Base-by-base conservation (phyloP, 257 asterid genomes). In the Mitragyna speciosa region DNA sequence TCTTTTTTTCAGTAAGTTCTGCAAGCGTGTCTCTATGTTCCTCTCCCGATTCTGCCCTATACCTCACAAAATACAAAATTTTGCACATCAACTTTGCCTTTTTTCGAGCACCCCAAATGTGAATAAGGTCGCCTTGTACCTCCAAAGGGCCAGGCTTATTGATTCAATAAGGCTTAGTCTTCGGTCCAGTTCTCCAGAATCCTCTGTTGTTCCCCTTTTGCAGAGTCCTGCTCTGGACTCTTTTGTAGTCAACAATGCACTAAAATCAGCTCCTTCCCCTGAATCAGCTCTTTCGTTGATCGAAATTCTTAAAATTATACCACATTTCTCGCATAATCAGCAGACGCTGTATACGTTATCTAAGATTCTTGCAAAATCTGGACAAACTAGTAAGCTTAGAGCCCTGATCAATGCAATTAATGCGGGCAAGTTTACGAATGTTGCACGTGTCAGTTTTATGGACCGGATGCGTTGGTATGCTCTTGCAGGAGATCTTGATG, bases 401-500 rank as follows among this genome's bases (percentile, higher is more conserved):
- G 89, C 87, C 17, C 83, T 96, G 89, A 88, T 93, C 71, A 85
- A 86, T 76, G 90, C 95, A 74, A 91, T 96, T 72, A 89, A 93
- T 70, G 52, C 89, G 4, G 97, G 97, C 6, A 89, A 89, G 86
- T 93, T 92, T 76, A 47, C 76, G 16, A 90, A 91, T 31, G 93
- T 87, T 83, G 85, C 89, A 11, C 90, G 83, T 59, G 85, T 92
- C n/a, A 93, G 97, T 82, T 92, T 83, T 83, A 92, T 94, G 97
- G 97, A 95, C 78, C 87, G 91, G 6, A 90, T 95, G 95, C 84
- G 92, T 31, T 93, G 97, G 98, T 89, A 82, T 58, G 94, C 96
- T 0, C 89, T 82, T 45, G 91, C 95, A 49, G 95, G 92, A 69
- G 96, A 95, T 76, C 83, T 95, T 30, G 77, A 87, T 33, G 91